Conservation (phyloP, 2,329 filamentous ascomycete species). For the Aspergillus unguis region DNA sequence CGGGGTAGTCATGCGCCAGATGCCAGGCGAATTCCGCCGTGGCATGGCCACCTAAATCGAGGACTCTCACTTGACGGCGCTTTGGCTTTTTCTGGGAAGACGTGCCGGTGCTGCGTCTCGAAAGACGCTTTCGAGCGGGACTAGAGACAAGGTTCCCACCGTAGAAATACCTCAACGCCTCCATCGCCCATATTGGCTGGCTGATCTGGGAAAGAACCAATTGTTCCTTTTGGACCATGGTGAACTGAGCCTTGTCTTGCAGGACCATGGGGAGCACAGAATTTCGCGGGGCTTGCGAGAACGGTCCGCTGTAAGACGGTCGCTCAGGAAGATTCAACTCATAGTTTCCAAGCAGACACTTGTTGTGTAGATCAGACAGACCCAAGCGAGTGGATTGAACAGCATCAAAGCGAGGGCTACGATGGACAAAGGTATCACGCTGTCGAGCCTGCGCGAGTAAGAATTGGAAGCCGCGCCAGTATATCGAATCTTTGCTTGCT, state of each 20-base stretch:
- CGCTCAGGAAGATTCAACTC: constrained; percentile 69
- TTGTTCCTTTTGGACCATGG: constrained; percentile 66
- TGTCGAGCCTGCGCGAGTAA: constrained; percentile 63
- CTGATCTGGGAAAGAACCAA: constrained; percentile 71
- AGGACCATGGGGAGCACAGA: constrained; percentile 62
- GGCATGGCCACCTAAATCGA: constrained; percentile 82
- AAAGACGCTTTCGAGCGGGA: constrained; percentile 44
- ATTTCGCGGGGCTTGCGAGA: constrained; percentile 70
- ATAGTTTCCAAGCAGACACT: constrained; percentile 80
- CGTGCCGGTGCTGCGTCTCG: constrained; percentile 25
- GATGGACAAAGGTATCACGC: constrained; percentile 78
- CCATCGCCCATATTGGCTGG: constrained; percentile 59
- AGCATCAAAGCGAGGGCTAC: constrained; percentile 80
- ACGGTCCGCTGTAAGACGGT: constrained; percentile 67
- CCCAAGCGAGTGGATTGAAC: constrained; percentile 79
- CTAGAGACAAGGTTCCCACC: constrained; percentile 59
- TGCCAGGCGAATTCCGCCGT: constrained; percentile 96
- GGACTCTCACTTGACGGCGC: constrained; percentile 59
- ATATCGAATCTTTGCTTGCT: constrained; percentile 69
- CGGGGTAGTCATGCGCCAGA: constrained; percentile 78
- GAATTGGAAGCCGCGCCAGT: constrained; percentile 82
- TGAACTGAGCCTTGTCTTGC: constrained; percentile 41
- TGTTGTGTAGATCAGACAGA: constrained; percentile 68
- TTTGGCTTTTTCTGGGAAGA: constrained; percentile 27
- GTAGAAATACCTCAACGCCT: constrained; percentile 59